These are phyloP conservation scores for Corchorus olitorius DNA, from an alignment of 345 rosid species.

Conservation along the genomic window DNA sequence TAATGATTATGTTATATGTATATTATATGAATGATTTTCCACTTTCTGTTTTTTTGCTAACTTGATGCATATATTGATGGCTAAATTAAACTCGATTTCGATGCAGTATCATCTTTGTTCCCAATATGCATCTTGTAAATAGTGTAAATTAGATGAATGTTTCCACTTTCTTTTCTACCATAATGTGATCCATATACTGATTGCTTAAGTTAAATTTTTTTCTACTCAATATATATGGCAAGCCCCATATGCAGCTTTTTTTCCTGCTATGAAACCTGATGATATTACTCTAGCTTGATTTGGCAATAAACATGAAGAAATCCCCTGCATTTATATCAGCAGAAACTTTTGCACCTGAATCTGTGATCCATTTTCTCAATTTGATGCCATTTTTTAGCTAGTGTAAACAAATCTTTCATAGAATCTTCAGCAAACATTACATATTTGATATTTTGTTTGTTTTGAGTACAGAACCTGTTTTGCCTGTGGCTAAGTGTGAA, in stretches of 20 bases:
- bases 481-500: not conserved
- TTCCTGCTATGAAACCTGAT: not conserved
- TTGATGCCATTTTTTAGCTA: not conserved
- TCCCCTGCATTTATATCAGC: not conserved
- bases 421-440: not conserved
- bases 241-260: not conserved
- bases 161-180: not conserved
- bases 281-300: not conserved
- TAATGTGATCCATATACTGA: too few species aligned
- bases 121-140: not conserved
- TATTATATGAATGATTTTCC: slow-evolving; percentile 20
- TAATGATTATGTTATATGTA: slow-evolving; percentile 23
- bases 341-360: not conserved
- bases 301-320: not conserved
- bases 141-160: not conserved
- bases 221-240: too few species aligned
- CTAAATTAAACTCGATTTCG: not conserved
- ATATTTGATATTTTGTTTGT: not conserved
- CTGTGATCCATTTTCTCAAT: not conserved
- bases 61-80: slow-evolving; percentile 16
- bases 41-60: slow-evolving; percentile 6
- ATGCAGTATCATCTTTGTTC: not conserved
- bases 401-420: not conserved
- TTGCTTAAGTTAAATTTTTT: not conserved
- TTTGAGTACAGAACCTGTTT: not conserved